Evolutionary conservation across 75 land plant species (phyloP), one percentile per base, ranked within the genome.

Genomic region (Chamaecyparis obtusa): DNA sequence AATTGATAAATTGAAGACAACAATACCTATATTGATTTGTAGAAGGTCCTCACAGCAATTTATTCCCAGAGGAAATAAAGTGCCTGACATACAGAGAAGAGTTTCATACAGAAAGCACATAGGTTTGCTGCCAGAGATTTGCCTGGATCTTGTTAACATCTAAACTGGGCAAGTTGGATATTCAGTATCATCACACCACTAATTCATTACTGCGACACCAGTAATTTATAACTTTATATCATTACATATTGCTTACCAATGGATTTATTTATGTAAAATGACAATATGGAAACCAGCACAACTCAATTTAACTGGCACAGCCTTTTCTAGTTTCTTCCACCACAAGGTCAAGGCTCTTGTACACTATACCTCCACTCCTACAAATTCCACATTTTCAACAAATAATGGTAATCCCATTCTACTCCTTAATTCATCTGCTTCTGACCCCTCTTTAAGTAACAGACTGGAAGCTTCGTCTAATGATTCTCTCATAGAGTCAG

Each of bases 341-440:
- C 93, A 93, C 13, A 86, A 90, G 27, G 93, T 93, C 93, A 92
- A 91, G 21, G 94, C 96, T 86, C 90, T 94, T 15, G 92, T 90
- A 17, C 94, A 91, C 85, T 94, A 95, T 67, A 88, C 75, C 88
- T 95, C 96, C 64, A 93, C 96, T 49, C 95, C 97, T 5, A 95
- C 92, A 92, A 92, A 93, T 60, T 95, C 95, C 69, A 92, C 96
- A 85, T 92, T 92, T 82, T 92, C 95, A 76, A 92, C 95, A 87
- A 95, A 95, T 81, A 94, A 85, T 19, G 94, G 90, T 0, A 93
- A 90, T 19, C 85, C 57, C 57, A 84, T 84, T 51, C 83, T 83
- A 60, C 67, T 37, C 87, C 76, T 86, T 37, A 84, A 74, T 74
- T 88, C 78, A 4, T 24, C 43, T 74, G 87, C 92, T 85, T 51